Evolutionary conservation across 2,329 filamentous ascomycete genomes (phyloP), one percentile per base, ranked within the genome.

Genomic region (Pseudocercospora vitis): DNA sequence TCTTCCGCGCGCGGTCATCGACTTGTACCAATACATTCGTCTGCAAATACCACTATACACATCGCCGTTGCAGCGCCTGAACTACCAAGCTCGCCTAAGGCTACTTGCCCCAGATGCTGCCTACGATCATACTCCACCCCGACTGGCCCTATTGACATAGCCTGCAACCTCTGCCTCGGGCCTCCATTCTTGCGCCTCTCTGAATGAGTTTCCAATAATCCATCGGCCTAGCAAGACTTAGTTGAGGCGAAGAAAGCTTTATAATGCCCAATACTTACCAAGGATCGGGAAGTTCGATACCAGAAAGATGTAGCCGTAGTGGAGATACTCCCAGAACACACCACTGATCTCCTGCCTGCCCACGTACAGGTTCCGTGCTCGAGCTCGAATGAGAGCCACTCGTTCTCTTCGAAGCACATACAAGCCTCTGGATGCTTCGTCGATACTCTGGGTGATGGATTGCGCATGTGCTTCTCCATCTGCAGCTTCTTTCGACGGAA

Each of bases 341-440:
- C 24, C 40, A 7, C n/a, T 48, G 8, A 37, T 32, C n/a, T 19
- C 18, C 9, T 44, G 42, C 19, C 42, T 11, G 24, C 50, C 44
- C 12, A 48, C 29, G 23, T 53, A 53, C 23, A 53, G 23, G 24
- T 48, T 48, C 5, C 50, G 50, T 8, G 50, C 44, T 12, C 44
- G 50, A 14, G 3, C 46, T 23, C 32, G 29, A 33, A 53, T 53
- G 24, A 26, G 24, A 11, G 29, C 23, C 3, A 53, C 50, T 18
- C 50, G 50, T 16, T 47, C n/a, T 5, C 48, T 40, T 11, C 50
- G 28, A 9, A 53, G 32, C 8, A 48, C 50, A 40, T 48, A 53
- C 4, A 53, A 32, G 9, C 29, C 50, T 48, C 21, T 47, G 21
- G 31, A 21, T 11, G 50, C 50, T n/a, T n/a, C n/a, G n/a, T n/a